Evolutionary conservation across 306 rosid species (phyloP), one percentile per base, ranked within the genome.

Genomic region (Sindora glabra): DNA sequence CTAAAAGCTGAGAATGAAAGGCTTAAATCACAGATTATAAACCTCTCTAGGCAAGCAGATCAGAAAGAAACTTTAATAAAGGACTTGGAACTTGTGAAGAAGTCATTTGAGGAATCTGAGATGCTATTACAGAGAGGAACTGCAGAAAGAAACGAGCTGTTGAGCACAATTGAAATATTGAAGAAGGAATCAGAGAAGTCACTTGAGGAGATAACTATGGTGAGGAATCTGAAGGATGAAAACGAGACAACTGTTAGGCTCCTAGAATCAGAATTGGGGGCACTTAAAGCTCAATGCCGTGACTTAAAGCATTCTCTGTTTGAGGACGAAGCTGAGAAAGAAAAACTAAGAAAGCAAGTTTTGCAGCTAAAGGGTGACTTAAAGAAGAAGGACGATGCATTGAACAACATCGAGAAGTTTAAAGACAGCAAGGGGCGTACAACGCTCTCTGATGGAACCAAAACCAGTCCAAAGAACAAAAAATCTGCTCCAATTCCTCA

Each of bases 261-360:
- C 38, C 71, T 86, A 67, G 73, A 76, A 56, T 78, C 78, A 3
- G 96, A 89, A 78, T 60, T 81, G 65, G 86, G 86, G 40, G 71
- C 69, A 26, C 67, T 78, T 54, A 89, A 69, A 78, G 65, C 74
- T 76, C 86, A 83, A 50, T 86, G 57, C 60, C 56, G 48, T 59
- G 80, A 77, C 77, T 67, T 88, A 60, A 83, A 76, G 58, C 65
- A 56, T 57, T 69, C 86, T 27, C 54, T 81, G 57, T 64, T 48
- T 0, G 82, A 86, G 70, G 95, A 86, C 17, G 95, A 81, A 67
- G 71, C 56, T 27, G 98, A 86, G 86, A 92, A 81, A 65, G 90
- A 71, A 68, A 80, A 82, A 56, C 81, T 94, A 25, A 74, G 74
- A 59, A 81, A 77, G 59, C 94, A 86, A 74, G 73, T 89, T 27